Evolutionary conservation across 352 stramenopile species (phyloP).

Genomic region (Globisporangium acanthophoron): DNA sequence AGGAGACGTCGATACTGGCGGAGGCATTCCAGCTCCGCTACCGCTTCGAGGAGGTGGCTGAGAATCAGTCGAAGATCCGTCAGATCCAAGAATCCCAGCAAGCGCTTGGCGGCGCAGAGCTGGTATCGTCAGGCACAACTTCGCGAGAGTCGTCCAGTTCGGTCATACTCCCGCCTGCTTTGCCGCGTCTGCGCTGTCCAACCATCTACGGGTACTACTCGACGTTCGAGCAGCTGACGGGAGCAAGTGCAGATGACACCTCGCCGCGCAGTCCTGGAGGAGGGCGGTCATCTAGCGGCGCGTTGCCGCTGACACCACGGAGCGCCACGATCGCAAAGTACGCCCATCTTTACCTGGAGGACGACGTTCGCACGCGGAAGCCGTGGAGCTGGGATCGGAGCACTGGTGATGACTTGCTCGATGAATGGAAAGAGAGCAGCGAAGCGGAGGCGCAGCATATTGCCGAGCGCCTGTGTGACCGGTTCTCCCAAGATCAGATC

Average conservation of each 20-base stretch:
- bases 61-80: conserved; percentile 42
- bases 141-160: conserved; percentile 6
- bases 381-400: conserved; percentile 53
- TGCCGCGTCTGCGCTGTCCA: conserved; percentile 41
- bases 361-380: conserved; percentile 45
- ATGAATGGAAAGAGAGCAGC: not conserved
- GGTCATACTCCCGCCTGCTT: conserved; percentile 11
- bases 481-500: conserved; percentile 47
- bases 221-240: conserved; percentile 54
- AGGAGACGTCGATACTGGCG: conserved; percentile 30
- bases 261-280: not conserved
- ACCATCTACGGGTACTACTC: conserved; percentile 74
- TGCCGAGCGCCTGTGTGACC: conserved; percentile 16
- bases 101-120: not conserved
- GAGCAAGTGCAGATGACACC: conserved; percentile 1
- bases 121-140: not conserved
- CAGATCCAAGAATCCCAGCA: conserved; percentile 10
- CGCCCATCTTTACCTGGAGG: conserved; percentile 61
- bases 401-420: conserved; percentile 34
- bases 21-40: conserved; percentile 56
- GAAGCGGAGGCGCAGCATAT: conserved; percentile 1
- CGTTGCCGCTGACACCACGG: conserved; percentile 40
- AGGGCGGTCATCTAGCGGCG: not conserved
- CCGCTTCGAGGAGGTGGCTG: conserved; percentile 58
- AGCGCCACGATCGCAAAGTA: conserved; percentile 77